Evolutionary conservation across 2,329 filamentous ascomycete genomes (phyloP), one percentile per base, ranked within the genome.

Genomic region (Penicillium sp.): DNA sequence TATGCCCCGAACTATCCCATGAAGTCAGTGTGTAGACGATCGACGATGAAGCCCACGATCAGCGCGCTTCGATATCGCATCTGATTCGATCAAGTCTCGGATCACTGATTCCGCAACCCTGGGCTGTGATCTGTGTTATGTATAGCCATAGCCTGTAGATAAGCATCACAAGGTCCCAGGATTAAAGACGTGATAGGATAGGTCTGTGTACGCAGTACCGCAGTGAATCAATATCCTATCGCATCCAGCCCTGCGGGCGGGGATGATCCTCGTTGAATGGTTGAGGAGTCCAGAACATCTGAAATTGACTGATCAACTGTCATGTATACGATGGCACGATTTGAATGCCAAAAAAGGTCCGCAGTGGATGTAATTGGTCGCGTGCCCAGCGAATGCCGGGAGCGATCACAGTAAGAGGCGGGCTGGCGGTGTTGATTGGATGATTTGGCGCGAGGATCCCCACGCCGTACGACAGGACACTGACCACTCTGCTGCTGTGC

Each of bases 361-460:
- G 56, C 15, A 1, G 35, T 58, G n/a, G 19, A 7, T 61, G 30
- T 60, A 22, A 70, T 69, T 70, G 67, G 68, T 38, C 19, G 26
- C 17, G 22, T 40, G 54, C 35, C 26, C 35, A 56, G 64, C 64
- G 56, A 67, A 67, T 69, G 56, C 51, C 35, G 24, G 56, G 40
- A 50, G 33, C 40, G 65, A 68, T 70, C 68, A 70, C 68, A 59
- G 61, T 56, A 28, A 59, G 60, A 62, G 56, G 38, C 54, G 53
- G 42, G 30, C 47, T 63, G 2, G 4, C 30, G 24, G 8, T 24
- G 40, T 35, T 66, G 66, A 70, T 70, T 68, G 68, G 68, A 26
- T 10, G 53, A 35, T 40, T 68, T 67, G 58, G 55, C 66, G 66
- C 67, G 65, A 61, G 54, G 55, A 51, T 50, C 53, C 38, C 51